These are phyloP conservation scores for Trichoderma gamsii DNA, from an alignment of 495 filamentous ascomycete genomes.

Conservation along the genomic window DNA sequence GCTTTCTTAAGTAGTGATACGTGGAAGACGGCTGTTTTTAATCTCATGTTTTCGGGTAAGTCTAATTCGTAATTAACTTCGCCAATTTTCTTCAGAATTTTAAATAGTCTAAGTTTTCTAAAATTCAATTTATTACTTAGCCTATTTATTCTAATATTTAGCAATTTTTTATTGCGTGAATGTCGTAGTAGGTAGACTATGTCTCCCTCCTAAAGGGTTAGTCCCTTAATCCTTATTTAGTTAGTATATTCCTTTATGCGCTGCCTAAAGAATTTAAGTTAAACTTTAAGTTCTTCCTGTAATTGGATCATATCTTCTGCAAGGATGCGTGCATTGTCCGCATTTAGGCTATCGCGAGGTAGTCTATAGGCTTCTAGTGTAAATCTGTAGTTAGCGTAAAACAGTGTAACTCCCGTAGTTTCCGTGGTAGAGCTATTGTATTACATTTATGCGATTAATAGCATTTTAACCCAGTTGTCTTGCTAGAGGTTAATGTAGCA, in stretches of 20 bases:
- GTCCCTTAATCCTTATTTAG: neutral
- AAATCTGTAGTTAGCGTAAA: too few relatives aligned
- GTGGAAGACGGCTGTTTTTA: conserved; percentile 15
- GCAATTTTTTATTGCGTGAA: conserved; percentile 24
- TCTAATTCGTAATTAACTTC: conserved; percentile 19
- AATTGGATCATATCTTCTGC: conserved; percentile 18
- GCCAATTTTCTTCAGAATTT: conserved; percentile 17
- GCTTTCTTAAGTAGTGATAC: conserved; percentile 17
- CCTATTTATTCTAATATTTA: conserved; percentile 31
- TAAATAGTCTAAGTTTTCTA: conserved; percentile 26
- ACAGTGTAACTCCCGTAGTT: too few relatives aligned
- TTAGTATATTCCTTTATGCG: conserved; percentile 24
- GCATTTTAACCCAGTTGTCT: too few relatives aligned
- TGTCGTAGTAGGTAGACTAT: conserved; percentile 19
- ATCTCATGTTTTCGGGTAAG: conserved; percentile 16
- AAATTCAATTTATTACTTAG: conserved; percentile 30
- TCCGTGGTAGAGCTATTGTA: too few relatives aligned
- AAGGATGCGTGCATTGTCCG: conserved; percentile 21
- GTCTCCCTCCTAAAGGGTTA: too few relatives aligned
- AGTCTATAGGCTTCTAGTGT: too few relatives aligned
- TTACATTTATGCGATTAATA: too few relatives aligned
- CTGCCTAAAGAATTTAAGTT: conserved; percentile 21
- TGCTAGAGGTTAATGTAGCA: too few relatives aligned
- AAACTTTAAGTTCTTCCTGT: conserved; percentile 19
- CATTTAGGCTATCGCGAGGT: conserved; percentile 10